These are phyloP conservation scores for Ophiobolus disseminans DNA, from an alignment of 2,329 filamentous ascomycete species.

Conservation along the genomic window DNA sequence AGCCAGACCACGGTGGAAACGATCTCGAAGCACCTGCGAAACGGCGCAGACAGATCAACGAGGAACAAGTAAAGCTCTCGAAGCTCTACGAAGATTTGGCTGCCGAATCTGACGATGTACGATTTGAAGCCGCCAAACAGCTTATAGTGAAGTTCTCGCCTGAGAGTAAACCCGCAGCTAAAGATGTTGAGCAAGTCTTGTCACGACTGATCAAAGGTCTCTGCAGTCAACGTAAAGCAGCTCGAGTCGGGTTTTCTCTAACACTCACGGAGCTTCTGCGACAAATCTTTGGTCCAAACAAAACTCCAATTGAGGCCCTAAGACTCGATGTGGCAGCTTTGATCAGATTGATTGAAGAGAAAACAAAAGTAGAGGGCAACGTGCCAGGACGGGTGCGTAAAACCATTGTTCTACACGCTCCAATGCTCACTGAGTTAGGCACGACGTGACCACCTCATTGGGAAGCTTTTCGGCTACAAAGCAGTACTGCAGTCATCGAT, in stretches of 20 bases:
- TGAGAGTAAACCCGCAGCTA: slow-evolving; percentile 45
- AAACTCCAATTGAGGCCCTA: slow-evolving; percentile 39
- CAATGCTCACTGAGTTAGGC: slow-evolving; percentile 65
- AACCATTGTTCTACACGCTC: neutral
- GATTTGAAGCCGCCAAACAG: slow-evolving; percentile 55
- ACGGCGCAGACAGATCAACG: slow-evolving; percentile 46
- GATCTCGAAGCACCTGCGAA: slow-evolving; percentile 34
- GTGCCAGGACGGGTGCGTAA: slow-evolving; percentile 60
- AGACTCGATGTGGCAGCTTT: slow-evolving; percentile 51
- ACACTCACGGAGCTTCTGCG: slow-evolving; percentile 82
- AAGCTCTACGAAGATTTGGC: slow-evolving; percentile 57
- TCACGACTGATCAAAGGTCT: slow-evolving; percentile 78
- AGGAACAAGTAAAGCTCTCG: slow-evolving; percentile 52
- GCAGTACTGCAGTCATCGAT: slow-evolving; percentile 82
- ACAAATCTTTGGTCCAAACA: slow-evolving; percentile 66
- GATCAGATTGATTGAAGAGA: slow-evolving; percentile 60
- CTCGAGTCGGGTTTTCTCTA: slow-evolving; percentile 86
- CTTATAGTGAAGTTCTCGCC: slow-evolving; percentile 52
- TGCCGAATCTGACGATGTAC: slow-evolving; percentile 53
- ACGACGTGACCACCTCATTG: slow-evolving; percentile 83
- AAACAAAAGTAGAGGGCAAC: slow-evolving; percentile 60
- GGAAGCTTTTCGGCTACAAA: slow-evolving; percentile 85
- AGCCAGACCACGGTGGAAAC: slow-evolving; percentile 22
- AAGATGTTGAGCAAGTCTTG: slow-evolving; percentile 50
- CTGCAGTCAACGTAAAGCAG: slow-evolving; percentile 87